These are phyloP conservation scores for Blastobotrys americana DNA, from an alignment of 805 yeast species.

Conservation along the genomic window DNA sequence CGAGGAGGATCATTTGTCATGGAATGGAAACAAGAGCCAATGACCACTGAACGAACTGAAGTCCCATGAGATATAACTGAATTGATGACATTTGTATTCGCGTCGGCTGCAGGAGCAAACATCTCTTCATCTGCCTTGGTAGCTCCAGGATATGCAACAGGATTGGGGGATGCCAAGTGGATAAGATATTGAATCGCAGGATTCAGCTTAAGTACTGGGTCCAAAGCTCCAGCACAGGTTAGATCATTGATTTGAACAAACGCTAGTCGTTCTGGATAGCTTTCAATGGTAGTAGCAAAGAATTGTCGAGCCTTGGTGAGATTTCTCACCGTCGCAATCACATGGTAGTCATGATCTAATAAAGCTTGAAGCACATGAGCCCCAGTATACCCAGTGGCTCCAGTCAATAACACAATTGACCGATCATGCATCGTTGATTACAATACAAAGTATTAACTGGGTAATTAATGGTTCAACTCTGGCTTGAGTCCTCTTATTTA, in stretches of 20 bases:
- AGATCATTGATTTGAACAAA: constrained; percentile 46
- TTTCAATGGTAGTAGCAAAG: constrained; percentile 15
- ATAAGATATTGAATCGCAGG: constrained; percentile 48
- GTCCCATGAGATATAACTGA: constrained; percentile 40
- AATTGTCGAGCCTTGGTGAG: constrained; percentile 28
- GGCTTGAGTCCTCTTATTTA: too few species aligned
- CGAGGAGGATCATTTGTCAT: constrained; percentile 32
- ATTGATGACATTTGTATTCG: constrained; percentile 45
- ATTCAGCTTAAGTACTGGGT: constrained; percentile 36
- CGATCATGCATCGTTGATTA: not conserved
- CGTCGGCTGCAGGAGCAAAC: constrained; percentile 49
- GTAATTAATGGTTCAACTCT: too few species aligned
- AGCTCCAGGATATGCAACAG: constrained; percentile 25
- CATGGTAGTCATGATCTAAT: constrained; percentile 35
- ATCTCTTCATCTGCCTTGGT: constrained; percentile 43
- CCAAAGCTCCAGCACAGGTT: constrained; percentile 28
- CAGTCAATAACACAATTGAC: constrained; percentile 35
- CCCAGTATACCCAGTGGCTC: constrained; percentile 46
- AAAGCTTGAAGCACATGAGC: constrained; percentile 37
- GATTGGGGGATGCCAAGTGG: constrained; percentile 58
- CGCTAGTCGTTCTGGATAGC: constrained; percentile 30
- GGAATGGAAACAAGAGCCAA: constrained; percentile 49
- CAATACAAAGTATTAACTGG: too few species aligned
- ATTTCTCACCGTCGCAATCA: constrained; percentile 42
- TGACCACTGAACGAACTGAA: constrained; percentile 41